These are phyloP conservation scores for Volvox reticuliferus DNA, from an alignment of 139 green algal species.

Conservation along the genomic window DNA sequence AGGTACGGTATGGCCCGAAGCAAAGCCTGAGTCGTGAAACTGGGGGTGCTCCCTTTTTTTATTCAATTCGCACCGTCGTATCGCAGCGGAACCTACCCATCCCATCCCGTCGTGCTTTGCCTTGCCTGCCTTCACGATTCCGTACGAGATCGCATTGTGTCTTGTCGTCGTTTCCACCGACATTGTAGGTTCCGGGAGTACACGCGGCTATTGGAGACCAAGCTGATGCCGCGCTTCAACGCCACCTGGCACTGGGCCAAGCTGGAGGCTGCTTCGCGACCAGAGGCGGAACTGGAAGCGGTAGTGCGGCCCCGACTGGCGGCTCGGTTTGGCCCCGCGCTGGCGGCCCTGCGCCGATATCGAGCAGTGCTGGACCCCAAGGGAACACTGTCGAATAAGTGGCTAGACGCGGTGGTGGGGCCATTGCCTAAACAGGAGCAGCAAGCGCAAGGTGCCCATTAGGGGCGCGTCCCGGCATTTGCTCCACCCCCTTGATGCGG, in stretches of 20 bases:
- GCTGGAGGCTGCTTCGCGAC: slow-evolving; percentile 78
- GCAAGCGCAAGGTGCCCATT: neutral
- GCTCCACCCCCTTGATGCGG: no score
- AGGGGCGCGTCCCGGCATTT: no score
- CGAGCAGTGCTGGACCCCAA: slow-evolving; percentile 86
- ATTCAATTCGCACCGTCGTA: no score
- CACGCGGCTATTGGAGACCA: slow-evolving; percentile 69
- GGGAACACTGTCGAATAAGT: slow-evolving; percentile 86
- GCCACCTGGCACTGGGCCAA: slow-evolving; percentile 97
- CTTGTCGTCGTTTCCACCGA: no score
- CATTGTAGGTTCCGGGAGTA: slow-evolving; percentile 86
- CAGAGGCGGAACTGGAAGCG: slow-evolving; percentile 33
- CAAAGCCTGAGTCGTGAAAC: no score
- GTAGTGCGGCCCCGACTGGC: slow-evolving; percentile 65
- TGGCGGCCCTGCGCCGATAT: slow-evolving; percentile 23
- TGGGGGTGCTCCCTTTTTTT: no score
- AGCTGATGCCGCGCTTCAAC: slow-evolving; percentile 83
- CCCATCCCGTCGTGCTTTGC: no score
- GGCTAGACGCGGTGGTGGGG: slow-evolving; percentile 80
- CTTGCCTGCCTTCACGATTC: no score
- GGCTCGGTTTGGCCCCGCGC: slow-evolving; percentile 36
- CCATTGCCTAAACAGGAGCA: neutral
- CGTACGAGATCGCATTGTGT: no score
- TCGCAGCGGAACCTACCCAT: no score
- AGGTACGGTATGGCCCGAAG: no score